Percentiles rank a stretch among this genome's conserved stretches.
These are phyloP conservation scores for Cercophora newfieldiana DNA, from an alignment of 495 filamentous ascomycete genomes.

Conservation along the genomic window DNA sequence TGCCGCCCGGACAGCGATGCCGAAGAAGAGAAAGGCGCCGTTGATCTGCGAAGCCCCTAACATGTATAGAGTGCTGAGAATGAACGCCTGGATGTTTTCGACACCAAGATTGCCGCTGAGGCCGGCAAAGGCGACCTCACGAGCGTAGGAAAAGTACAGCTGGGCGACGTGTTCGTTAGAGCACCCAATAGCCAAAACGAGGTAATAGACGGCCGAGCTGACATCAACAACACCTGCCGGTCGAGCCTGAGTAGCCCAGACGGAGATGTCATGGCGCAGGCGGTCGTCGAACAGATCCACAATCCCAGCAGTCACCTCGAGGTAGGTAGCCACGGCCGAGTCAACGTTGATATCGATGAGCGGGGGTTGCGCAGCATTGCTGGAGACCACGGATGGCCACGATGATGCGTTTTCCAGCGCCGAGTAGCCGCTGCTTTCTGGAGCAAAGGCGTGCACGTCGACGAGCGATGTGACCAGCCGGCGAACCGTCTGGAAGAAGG, in stretches of 20 bases:
- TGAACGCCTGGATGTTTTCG: slow-evolving; percentile 58
- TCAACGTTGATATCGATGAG: slow-evolving; percentile 14
- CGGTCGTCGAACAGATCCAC: slow-evolving; percentile 44
- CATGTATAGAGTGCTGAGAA: slow-evolving; percentile 62
- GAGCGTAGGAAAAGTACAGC: slow-evolving; percentile 57
- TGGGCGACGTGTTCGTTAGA: slow-evolving; percentile 51
- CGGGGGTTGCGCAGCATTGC: slow-evolving; percentile 24
- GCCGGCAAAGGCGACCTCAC: slow-evolving; percentile 53
- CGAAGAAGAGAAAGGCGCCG: slow-evolving; percentile 59
- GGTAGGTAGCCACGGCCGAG: slow-evolving; percentile 34
- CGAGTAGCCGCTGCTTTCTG: slow-evolving; percentile 63
- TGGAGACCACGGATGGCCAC: slow-evolving; percentile 1
- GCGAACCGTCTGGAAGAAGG: slow-evolving; percentile 66
- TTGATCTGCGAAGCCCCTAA: slow-evolving; percentile 62
- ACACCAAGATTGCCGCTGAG: slow-evolving; percentile 58
- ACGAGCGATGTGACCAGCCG: slow-evolving; percentile 64
- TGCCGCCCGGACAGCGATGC: slow-evolving; percentile 58
- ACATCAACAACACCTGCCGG: slow-evolving; percentile 33
- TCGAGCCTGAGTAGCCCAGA: slow-evolving; percentile 29
- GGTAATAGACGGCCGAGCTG: slow-evolving; percentile 56
- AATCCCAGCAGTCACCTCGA: slow-evolving; percentile 41
- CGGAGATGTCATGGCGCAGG: slow-evolving; percentile 30
- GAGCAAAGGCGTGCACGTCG: slow-evolving; percentile 62
- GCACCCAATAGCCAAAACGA: slow-evolving; percentile 62
- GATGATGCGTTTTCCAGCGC: slow-evolving; percentile 56